These are phyloP conservation scores for Crithidia sp. DNA, from an alignment of 208 protist species.

Conservation along the genomic window DNA sequence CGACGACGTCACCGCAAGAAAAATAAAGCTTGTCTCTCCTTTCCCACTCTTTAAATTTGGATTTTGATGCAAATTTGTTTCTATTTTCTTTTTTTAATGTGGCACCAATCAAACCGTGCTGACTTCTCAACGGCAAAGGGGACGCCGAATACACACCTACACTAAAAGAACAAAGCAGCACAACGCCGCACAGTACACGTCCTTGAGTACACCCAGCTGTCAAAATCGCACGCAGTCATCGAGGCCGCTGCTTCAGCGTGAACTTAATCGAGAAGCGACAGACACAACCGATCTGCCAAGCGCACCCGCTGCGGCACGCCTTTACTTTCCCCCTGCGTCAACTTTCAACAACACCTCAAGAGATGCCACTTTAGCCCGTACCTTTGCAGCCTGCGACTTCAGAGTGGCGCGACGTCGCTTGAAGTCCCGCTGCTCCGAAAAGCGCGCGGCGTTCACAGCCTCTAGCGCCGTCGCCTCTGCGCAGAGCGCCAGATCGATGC, in stretches of 20 bases:
- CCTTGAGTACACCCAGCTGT: no score
- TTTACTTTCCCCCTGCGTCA: not conserved
- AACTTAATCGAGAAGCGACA: not conserved
- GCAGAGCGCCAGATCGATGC: conserved; percentile 19
- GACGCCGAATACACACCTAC: no score
- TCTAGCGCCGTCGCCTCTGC: conserved; percentile 19
- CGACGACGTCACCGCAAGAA: no score
- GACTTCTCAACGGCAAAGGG: no score
- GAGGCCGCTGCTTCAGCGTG: not conserved
- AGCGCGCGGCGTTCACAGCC: conserved; percentile 41
- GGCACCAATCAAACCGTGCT: no score
- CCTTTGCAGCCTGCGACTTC: conserved; percentile 20
- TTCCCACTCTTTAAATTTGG: no score
- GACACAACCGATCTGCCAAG: not conserved
- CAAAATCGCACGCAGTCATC: not conserved
- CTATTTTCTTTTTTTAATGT: no score
- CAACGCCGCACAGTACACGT: no score
- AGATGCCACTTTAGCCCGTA: conserved; percentile 39
- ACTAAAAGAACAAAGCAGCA: no score
- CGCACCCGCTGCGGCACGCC: not conserved
- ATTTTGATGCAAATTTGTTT: no score
- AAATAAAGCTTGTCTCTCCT: no score
- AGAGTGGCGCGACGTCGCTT: conserved; percentile 29
- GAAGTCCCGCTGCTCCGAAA: conserved; percentile 45
- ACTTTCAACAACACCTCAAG: conserved; percentile 41